Conservation (phyloP, 768 basidiomycete species). For the Trametes meyenii region DNA sequence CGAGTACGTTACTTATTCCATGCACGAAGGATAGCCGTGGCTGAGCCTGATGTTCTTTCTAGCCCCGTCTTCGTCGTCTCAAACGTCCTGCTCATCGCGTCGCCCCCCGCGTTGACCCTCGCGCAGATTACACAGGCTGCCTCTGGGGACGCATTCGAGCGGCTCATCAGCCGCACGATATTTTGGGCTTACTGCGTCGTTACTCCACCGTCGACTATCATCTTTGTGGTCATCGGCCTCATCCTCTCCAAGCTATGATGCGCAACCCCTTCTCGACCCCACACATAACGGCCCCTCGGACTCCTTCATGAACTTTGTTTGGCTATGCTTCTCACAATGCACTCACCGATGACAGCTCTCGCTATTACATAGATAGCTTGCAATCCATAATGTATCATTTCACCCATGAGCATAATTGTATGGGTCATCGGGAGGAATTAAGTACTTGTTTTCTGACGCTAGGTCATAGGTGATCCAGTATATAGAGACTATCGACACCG, state of each 20-base stretch:
- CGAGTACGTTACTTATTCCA: slow-evolving; percentile 57
- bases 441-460: too few relatives aligned
- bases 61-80: slow-evolving; percentile 90
- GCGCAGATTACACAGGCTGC: slow-evolving; percentile 85
- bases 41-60: neutral
- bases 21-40: neutral
- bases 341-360: too few relatives aligned
- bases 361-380: neutral
- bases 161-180: slow-evolving; percentile 87
- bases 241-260: slow-evolving; percentile 55
- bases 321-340: neutral
- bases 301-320: neutral
- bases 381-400: neutral
- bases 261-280: neutral
- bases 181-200: slow-evolving; percentile 91
- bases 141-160: slow-evolving; percentile 86
- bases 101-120: slow-evolving; percentile 79
- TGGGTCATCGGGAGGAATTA: too few relatives aligned
- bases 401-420: neutral
- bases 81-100: slow-evolving; percentile 78
- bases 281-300: neutral
- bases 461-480: too few relatives aligned
- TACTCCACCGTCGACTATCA: slow-evolving; percentile 83
- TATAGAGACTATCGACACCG: too few relatives aligned
- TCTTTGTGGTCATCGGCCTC: slow-evolving; percentile 76